Conservation (phyloP, 139 green algal genomes). For the Tetratostichococcus sp. region DNA sequence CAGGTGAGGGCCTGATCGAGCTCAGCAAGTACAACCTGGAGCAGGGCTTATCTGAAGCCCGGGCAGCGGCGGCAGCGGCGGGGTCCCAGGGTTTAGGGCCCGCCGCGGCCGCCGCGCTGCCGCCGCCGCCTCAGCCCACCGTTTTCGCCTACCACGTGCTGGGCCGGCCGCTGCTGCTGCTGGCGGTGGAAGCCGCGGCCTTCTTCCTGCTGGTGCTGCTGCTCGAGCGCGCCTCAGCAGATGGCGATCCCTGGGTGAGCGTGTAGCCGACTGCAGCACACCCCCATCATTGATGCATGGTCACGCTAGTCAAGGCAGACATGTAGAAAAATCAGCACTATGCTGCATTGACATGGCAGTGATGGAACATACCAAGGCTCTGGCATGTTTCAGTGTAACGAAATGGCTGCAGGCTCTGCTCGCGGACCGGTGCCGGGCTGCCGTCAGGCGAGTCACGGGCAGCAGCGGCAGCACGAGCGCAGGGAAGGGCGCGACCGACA, state of each 20-base stretch:
- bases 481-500: background rate
- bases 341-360: no score
- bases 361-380: no score
- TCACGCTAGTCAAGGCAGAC: no score
- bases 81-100: no score
- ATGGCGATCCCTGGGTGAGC: background rate
- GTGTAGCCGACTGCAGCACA: no score
- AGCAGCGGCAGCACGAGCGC: background rate
- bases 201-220: slow-evolving; percentile 14
- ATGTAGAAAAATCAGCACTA: no score
- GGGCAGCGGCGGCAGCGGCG: background rate
- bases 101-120: background rate
- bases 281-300: no score
- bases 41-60: background rate
- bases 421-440: no score
- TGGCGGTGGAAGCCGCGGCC: slow-evolving; percentile 7
- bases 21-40: slow-evolving; percentile 26
- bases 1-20: slow-evolving; percentile 35
- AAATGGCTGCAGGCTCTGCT: no score
- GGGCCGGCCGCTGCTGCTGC: slow-evolving; percentile 15
- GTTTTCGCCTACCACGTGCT: slow-evolving; percentile 14
- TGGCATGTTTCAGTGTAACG: no score
- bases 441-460: no score
- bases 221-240: background rate
- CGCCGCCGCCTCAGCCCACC: background rate